phyloP scores from a whole-genome alignment of 139 green algal species.

The Chlorella sp. region DNA sequence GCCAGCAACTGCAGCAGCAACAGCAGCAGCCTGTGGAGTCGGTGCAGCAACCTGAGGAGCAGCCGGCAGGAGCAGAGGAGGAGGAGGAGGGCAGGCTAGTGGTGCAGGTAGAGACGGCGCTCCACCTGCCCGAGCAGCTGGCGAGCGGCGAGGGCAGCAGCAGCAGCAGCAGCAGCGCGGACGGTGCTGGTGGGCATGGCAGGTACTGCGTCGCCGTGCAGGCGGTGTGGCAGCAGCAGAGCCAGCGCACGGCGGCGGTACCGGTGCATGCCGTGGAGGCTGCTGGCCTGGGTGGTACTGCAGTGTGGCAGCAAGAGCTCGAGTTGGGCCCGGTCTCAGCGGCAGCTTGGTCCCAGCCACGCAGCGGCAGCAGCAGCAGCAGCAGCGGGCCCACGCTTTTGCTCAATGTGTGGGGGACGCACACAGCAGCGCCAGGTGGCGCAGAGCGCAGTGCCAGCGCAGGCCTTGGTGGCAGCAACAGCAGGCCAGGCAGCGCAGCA shows the following conservation, averaged over 20 bases:
- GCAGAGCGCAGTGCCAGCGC: not conserved
- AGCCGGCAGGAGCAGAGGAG: not conserved
- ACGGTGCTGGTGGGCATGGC: not conserved
- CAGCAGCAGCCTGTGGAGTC: not conserved
- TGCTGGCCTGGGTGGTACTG: not conserved
- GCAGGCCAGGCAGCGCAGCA: not conserved
- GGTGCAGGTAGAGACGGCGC: not conserved
- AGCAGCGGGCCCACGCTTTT: not conserved
- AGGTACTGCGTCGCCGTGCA: not conserved
- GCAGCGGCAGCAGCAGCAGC: not conserved
- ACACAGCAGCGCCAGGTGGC: not conserved
- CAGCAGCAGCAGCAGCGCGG: not conserved
- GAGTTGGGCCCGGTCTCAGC: slow-evolving; percentile 2
- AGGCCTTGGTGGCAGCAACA: not conserved
- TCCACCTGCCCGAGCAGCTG: not conserved
- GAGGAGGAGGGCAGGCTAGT: not conserved
- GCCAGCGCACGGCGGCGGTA: not conserved
- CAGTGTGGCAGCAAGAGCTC: slow-evolving; percentile 20
- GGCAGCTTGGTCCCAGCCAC: not conserved
- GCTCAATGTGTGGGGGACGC: slow-evolving; percentile 12
- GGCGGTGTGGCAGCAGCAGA: not conserved
- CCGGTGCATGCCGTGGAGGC: slow-evolving; percentile 5
- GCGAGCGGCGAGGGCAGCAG: not conserved
- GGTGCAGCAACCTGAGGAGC: not conserved
- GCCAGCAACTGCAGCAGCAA: not conserved